These are phyloP conservation scores for Coniochaeta ligniaria DNA, from an alignment of 2,329 filamentous ascomycete species.

Conservation along the genomic window DNA sequence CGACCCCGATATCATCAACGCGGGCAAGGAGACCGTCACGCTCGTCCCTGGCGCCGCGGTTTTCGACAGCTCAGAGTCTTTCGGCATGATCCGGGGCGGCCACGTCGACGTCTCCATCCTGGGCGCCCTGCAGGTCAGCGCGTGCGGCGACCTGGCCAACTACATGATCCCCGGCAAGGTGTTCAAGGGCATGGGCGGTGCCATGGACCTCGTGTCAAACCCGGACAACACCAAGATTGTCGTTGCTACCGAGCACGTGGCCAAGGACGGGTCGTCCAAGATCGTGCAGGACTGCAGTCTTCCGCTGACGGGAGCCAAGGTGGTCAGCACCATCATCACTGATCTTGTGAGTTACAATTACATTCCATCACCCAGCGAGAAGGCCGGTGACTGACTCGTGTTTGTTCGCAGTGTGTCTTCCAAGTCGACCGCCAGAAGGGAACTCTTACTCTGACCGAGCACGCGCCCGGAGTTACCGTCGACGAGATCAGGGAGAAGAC, in stretches of 20 bases:
- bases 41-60: constrained; percentile 68
- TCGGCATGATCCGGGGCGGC: constrained; percentile 80
- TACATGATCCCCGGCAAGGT: constrained; percentile 88
- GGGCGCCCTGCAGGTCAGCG: constrained; percentile 74
- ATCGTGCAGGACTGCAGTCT: constrained; percentile 57
- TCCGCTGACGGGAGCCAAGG: constrained; percentile 57
- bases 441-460: constrained; percentile 59
- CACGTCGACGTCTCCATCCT: constrained; percentile 81
- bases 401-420: constrained; percentile 52
- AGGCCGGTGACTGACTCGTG: neutral
- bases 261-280: constrained; percentile 62
- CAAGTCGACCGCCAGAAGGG: constrained; percentile 58
- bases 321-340: constrained; percentile 67
- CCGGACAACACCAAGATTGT: constrained; percentile 67
- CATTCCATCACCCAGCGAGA: neutral
- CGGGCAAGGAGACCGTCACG: constrained; percentile 82
- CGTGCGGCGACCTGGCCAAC: constrained; percentile 73
- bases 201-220: constrained; percentile 68
- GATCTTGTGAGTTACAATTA: constrained; percentile 51
- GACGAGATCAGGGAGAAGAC: constrained; percentile 66
- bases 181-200: constrained; percentile 80
- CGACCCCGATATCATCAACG: constrained; percentile 77
- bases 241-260: constrained; percentile 62
- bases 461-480: constrained; percentile 60
- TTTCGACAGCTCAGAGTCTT: constrained; percentile 76